Evolutionary conservation across 768 basidiomycete genomes (phyloP).

Genomic region (Inosperma sp.): DNA sequence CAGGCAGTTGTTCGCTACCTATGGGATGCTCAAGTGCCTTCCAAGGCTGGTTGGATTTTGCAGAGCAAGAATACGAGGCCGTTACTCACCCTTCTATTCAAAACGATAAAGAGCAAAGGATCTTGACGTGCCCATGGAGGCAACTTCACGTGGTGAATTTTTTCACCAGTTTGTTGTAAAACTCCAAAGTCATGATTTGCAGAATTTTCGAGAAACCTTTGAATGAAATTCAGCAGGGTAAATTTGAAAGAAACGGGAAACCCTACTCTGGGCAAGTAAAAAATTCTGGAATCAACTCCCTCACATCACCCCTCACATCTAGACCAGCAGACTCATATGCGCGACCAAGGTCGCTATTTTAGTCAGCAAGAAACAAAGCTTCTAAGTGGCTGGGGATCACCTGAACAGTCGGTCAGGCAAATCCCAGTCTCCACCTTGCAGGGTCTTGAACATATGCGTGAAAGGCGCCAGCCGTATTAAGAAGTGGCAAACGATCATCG

Average conservation of each 20-base stretch:
- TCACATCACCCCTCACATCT: constrained; percentile 87
- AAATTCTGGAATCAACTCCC: constrained; percentile 90
- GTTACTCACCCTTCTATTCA: constrained; percentile 69
- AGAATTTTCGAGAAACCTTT: constrained; percentile 78
- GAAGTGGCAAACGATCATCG: constrained; percentile 96
- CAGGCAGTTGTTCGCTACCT: constrained; percentile 77
- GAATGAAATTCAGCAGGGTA: neutral
- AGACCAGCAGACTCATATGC: constrained; percentile 81
- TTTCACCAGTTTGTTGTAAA: constrained; percentile 67
- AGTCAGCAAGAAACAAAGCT: neutral
- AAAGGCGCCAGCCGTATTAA: constrained; percentile 86
- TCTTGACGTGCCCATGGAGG: constrained; percentile 89
- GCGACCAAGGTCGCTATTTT: constrained; percentile 63
- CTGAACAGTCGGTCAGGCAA: constrained; percentile 82
- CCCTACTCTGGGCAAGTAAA: constrained; percentile 77
- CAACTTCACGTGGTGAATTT: constrained; percentile 81
- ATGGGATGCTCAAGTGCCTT: constrained; percentile 85
- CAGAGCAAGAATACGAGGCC: too few relatives aligned
- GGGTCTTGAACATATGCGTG: constrained; percentile 91
- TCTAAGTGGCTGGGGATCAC: constrained; percentile 28
- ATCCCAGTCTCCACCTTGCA: constrained; percentile 95
- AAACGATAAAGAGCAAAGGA: constrained; percentile 72
- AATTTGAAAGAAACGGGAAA: neutral
- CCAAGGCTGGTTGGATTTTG: too few relatives aligned
- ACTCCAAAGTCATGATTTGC: constrained; percentile 76